These are phyloP conservation scores for Brasilioporus rufonigricans DNA, from an alignment of 768 basidiomycete genomes.

Conservation along the genomic window DNA sequence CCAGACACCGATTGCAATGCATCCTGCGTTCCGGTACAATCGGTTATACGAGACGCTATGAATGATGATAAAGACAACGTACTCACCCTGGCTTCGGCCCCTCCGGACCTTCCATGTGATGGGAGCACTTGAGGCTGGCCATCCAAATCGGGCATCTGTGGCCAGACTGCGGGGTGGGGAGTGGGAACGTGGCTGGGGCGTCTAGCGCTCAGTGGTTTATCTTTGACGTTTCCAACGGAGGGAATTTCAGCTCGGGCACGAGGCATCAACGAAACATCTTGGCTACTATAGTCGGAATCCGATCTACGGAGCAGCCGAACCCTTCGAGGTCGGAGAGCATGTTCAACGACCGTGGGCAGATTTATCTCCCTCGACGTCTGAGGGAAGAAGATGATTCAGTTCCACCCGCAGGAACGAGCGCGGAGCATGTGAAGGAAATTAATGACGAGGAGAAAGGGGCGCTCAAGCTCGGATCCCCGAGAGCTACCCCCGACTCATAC, in stretches of 20 bases:
- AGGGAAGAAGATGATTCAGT: neutral
- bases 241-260: constrained; percentile 54
- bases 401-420: neutral
- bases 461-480: constrained; percentile 2
- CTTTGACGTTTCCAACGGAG: constrained; percentile 4
- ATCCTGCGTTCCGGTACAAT: neutral
- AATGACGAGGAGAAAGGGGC: neutral
- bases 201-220: neutral
- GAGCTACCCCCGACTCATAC: neutral
- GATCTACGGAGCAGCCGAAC: constrained; percentile 47
- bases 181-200: neutral
- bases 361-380: constrained; percentile 55
- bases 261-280: constrained; percentile 54
- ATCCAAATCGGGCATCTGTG: constrained; percentile 1
- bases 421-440: neutral
- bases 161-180: neutral
- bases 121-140: constrained; percentile 43
- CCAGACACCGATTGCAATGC: neutral
- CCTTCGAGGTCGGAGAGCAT: constrained; percentile 40
- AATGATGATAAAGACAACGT: neutral
- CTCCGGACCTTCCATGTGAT: constrained; percentile 54
- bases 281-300: constrained; percentile 40
- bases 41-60: neutral
- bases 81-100: neutral
- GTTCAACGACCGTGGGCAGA: constrained; percentile 49